Evolutionary conservation across 2,329 filamentous ascomycete species (phyloP).

Genomic region (Lecanicillium sp.): DNA sequence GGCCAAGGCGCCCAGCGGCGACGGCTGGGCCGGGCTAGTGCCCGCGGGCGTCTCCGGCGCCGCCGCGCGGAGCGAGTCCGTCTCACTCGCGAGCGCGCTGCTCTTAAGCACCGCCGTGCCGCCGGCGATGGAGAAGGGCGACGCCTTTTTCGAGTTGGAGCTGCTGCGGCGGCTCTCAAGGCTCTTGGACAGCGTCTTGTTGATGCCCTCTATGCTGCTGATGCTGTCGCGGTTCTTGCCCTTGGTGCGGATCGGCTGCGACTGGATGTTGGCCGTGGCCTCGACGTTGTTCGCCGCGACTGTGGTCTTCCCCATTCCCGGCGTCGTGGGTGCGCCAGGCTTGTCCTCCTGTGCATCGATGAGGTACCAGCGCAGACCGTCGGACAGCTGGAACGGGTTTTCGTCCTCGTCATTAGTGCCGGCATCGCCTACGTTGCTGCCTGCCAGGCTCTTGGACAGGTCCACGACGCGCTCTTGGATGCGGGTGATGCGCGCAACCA

Average conservation of each 20-base stretch:
- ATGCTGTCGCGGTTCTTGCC: slow-evolving; percentile 40
- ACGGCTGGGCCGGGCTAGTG: slow-evolving; percentile 35
- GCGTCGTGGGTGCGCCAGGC: slow-evolving; percentile 82
- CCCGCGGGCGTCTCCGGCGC: slow-evolving; percentile 36
- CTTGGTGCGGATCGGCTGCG: slow-evolving; percentile 41
- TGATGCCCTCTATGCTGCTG: slow-evolving; percentile 63
- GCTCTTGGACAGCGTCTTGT: slow-evolving; percentile 76
- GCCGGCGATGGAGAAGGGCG: slow-evolving; percentile 45
- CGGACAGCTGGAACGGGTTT: slow-evolving; percentile 93
- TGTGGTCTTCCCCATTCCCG: slow-evolving; percentile 84
- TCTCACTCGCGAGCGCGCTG: slow-evolving; percentile 51
- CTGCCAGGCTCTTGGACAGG: slow-evolving; percentile 66
- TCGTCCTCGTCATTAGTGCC: slow-evolving; percentile 70
- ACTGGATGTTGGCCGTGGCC: slow-evolving; percentile 67
- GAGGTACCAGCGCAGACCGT: slow-evolving; percentile 92
- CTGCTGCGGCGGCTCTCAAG: slow-evolving; percentile 88
- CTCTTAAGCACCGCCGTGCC: slow-evolving; percentile 40
- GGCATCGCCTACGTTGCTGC: slow-evolving; percentile 42
- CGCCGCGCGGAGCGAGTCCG: slow-evolving; percentile 49
- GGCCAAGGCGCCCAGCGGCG: slow-evolving; percentile 19
- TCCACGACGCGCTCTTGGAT: slow-evolving; percentile 93
- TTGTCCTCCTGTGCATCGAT: slow-evolving; percentile 93
- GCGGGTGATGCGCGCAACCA: slow-evolving; percentile 87
- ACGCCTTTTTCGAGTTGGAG: slow-evolving; percentile 72
- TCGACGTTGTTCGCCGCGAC: slow-evolving; percentile 84